Percentiles rank a stretch among this genome's conserved stretches.
These are phyloP conservation scores for Cupressus sempervirens DNA, from an alignment of 75 land plant genomes.

Conservation along the genomic window DNA sequence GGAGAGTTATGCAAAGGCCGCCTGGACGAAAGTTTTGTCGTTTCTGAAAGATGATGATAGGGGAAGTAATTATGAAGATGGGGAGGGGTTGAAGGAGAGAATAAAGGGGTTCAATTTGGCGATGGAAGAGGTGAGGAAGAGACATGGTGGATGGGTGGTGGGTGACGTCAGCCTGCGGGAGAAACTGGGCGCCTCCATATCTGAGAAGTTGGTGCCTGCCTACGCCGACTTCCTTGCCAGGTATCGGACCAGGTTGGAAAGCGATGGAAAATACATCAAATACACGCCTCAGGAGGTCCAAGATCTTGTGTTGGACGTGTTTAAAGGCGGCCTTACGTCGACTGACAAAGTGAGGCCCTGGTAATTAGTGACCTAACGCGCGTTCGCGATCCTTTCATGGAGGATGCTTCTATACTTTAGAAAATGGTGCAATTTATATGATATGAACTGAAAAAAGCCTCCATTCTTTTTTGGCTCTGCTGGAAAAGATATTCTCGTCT, in stretches of 20 bases:
- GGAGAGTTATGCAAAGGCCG: constrained; percentile 15
- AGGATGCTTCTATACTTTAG: too few species aligned
- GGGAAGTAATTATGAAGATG: too few species aligned
- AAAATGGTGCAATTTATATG: too few species aligned
- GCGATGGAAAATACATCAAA: constrained; percentile 60
- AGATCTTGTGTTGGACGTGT: constrained; percentile 47
- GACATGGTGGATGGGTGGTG: constrained; percentile 36
- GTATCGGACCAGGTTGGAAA: constrained; percentile 28
- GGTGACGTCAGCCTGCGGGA: constrained; percentile 32
- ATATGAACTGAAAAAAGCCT: too few species aligned
- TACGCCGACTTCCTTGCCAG: constrained; percentile 23
- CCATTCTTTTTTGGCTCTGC: too few species aligned
- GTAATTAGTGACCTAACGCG: too few species aligned
- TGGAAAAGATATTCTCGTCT: too few species aligned
- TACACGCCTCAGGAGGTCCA: constrained; percentile 59
- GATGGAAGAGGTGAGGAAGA: constrained; percentile 25
- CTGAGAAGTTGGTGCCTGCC: constrained; percentile 21
- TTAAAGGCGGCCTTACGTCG: constrained; percentile 42
- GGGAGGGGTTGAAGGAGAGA: constrained; percentile 30
- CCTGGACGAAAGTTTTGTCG: constrained; percentile 27
- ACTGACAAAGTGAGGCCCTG: too few species aligned
- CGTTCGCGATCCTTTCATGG: too few species aligned
- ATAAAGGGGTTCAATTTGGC: constrained; percentile 28
- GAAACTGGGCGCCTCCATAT: constrained; percentile 34
- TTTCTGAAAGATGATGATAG: constrained; percentile 18